A percentile compares a stretch with the other conserved stretches of the same genome.
These are phyloP conservation scores for Straminergon stramineum DNA, from an alignment of 225 moss, liverwort and hornwort genomes.

Conservation along the genomic window DNA sequence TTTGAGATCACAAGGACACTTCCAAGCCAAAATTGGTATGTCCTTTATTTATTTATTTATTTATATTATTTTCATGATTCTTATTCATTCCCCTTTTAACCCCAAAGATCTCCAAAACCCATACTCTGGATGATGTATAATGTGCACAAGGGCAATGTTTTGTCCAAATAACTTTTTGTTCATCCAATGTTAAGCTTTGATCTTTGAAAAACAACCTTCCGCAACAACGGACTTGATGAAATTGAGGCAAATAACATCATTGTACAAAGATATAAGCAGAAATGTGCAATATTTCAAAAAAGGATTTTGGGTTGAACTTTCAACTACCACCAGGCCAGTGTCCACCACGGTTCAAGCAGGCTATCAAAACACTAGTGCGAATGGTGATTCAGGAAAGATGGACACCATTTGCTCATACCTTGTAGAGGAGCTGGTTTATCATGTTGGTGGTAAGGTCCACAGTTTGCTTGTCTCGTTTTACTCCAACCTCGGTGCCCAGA, in stretches of 20 bases:
- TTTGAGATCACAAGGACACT: background rate
- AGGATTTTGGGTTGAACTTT: background rate
- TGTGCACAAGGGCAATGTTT: background rate
- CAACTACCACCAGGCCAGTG: background rate
- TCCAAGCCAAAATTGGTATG: background rate
- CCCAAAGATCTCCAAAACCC: background rate
- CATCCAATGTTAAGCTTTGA: background rate
- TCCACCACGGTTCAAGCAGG: background rate
- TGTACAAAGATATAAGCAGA: background rate
- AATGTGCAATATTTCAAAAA: background rate
- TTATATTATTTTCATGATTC: no score
- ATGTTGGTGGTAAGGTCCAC: conserved; percentile 62
- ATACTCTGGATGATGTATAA: background rate
- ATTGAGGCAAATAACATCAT: background rate
- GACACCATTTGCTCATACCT: conserved; percentile 24
- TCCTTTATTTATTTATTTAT: background rate
- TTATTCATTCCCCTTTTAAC: background rate
- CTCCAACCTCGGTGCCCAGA: conserved; percentile 85
- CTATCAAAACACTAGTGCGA: background rate
- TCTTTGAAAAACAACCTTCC: background rate
- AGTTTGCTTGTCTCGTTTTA: conserved; percentile 49
- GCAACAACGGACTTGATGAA: no score
- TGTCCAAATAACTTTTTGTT: background rate
- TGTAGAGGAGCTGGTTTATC: conserved; percentile 61
- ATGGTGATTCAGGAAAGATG: background rate